Conservation (phyloP, 352 stramenopile species). For the Pythium dissotocum region DNA sequence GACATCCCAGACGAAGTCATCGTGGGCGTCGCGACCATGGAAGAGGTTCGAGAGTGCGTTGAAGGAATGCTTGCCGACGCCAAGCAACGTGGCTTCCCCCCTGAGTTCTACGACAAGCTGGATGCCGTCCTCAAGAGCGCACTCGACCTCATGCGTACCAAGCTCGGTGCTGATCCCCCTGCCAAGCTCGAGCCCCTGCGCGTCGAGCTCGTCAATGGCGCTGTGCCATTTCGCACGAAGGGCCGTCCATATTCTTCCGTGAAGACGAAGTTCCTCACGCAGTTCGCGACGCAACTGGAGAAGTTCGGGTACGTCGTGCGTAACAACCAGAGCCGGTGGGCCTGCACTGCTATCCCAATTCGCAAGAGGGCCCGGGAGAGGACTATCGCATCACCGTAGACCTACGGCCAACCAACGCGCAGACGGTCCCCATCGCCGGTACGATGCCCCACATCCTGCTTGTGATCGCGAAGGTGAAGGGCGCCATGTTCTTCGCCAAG, state of each 20-base stretch:
- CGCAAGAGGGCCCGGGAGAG: not conserved
- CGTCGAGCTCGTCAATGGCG: not conserved
- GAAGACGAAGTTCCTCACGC: too few relatives aligned
- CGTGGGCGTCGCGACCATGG: not conserved
- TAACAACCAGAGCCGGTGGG: not conserved
- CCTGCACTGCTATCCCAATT: not conserved
- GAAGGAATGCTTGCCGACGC: not conserved
- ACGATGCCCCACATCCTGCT: not conserved
- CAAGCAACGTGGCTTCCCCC: not conserved
- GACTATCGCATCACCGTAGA: not conserved
- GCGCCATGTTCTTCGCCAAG: not conserved
- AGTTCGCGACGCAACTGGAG: too few relatives aligned
- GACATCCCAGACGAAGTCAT: not conserved
- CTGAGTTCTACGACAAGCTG: not conserved
- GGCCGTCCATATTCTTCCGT: too few relatives aligned
- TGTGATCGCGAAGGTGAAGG: not conserved
- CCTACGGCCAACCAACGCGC: not conserved
- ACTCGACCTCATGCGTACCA: not conserved
- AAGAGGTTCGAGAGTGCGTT: not conserved
- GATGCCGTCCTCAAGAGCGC: not conserved
- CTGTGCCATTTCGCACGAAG: not conserved
- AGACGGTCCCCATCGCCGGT: not conserved
- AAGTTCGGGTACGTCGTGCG: not conserved
- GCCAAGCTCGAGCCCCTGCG: constrained; percentile 7
- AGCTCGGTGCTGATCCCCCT: constrained; percentile 4